A percentile compares a stretch with the other conserved stretches of the same genome.
phyloP scores from a whole-genome alignment of 176 grass and related monocot species.

The Carex parvula region DNA sequence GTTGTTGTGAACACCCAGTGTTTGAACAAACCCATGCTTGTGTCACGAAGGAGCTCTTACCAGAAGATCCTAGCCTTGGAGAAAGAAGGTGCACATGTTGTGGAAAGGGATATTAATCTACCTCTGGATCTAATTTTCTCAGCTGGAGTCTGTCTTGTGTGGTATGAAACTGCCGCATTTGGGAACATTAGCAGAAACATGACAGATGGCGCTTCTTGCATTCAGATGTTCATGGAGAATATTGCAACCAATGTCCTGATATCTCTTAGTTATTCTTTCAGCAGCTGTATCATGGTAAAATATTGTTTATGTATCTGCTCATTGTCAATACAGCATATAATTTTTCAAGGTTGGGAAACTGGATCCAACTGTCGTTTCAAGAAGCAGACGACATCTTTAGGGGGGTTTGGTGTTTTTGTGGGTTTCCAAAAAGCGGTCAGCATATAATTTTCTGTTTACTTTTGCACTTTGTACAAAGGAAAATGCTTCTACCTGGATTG shows the following conservation, averaged over 20 bases:
- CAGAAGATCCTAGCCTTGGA: slow-evolving; percentile 87
- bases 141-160: slow-evolving; percentile 67
- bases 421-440: neutral
- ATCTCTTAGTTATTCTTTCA: slow-evolving; percentile 91
- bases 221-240: slow-evolving; percentile 53
- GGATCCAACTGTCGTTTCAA: neutral
- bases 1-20: slow-evolving; percentile 86
- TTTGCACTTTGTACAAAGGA: neutral
- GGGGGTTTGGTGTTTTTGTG: neutral
- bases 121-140: slow-evolving; percentile 75
- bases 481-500: neutral
- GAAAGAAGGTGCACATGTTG: slow-evolving; percentile 71
- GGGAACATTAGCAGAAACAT: slow-evolving; percentile 28
- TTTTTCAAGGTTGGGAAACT: neutral
- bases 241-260: slow-evolving; percentile 80
- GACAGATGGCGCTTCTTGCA: slow-evolving; percentile 34
- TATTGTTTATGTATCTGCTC: neutral
- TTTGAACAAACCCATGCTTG: slow-evolving; percentile 64
- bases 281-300: slow-evolving; percentile 87
- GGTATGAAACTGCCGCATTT: slow-evolving; percentile 52
- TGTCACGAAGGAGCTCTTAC: slow-evolving; percentile 83
- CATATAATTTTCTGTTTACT: neutral
- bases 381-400: neutral
- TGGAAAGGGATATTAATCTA: slow-evolving; percentile 79
- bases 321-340: neutral